phyloP scores from a whole-genome alignment of 352 stramenopile species.

The Pythium sukuiense region DNA sequence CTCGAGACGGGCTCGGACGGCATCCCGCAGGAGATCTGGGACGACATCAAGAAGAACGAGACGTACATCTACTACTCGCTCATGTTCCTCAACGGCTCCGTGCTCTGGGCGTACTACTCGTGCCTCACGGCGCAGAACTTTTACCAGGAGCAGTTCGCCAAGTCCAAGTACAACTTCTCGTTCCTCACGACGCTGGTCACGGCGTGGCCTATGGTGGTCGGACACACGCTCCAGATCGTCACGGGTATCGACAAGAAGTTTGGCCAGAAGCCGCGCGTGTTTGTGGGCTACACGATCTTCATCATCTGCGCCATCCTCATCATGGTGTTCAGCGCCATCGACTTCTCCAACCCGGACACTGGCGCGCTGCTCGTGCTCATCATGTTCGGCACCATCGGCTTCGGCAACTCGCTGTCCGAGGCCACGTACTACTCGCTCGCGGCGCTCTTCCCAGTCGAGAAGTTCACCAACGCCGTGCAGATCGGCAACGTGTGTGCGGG shows the following conservation, averaged over 20 bases:
- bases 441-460: slow-evolving; percentile 58
- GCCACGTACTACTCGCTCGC: slow-evolving; percentile 66
- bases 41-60: slow-evolving; percentile 31
- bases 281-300: slow-evolving; percentile 55
- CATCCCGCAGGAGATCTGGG: slow-evolving; percentile 29
- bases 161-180: slow-evolving; percentile 41
- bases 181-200: slow-evolving; percentile 66
- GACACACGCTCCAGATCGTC: slow-evolving; percentile 57
- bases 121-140: slow-evolving; percentile 40
- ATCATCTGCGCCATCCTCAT: slow-evolving; percentile 51
- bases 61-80: slow-evolving; percentile 35
- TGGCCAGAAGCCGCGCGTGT: slow-evolving; percentile 39
- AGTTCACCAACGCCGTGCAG: slow-evolving; percentile 69
- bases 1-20: slow-evolving; percentile 21
- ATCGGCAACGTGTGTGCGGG: slow-evolving; percentile 53
- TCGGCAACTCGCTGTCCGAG: slow-evolving; percentile 61
- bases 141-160: slow-evolving; percentile 26
- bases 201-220: slow-evolving; percentile 62
- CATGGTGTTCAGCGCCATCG: slow-evolving; percentile 60
- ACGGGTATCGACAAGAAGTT: slow-evolving; percentile 59
- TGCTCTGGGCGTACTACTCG: slow-evolving; percentile 44
- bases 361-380: slow-evolving; percentile 51
- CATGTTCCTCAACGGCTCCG: slow-evolving; percentile 40
- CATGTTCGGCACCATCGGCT: slow-evolving; percentile 50
- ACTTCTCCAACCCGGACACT: slow-evolving; percentile 47